Evolutionary conservation across 2,329 filamentous ascomycete species (phyloP).

Genomic region (Bipolaris sorokiniana): DNA sequence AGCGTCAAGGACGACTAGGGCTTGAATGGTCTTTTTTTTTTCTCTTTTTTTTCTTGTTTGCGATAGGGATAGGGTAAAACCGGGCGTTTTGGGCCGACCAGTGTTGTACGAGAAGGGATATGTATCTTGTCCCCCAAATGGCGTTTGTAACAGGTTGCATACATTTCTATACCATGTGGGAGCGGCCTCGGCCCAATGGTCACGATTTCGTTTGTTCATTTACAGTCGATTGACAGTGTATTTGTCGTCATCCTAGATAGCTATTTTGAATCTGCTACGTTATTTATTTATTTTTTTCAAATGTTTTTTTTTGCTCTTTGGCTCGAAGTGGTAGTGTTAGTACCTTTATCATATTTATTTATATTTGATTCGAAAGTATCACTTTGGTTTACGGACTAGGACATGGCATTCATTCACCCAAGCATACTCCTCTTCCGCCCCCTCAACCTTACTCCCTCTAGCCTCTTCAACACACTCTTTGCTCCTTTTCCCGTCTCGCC

Average conservation of each 20-base stretch:
- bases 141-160: background rate
- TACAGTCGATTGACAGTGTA: no score
- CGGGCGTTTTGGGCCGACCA: background rate
- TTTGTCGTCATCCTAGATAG: no score
- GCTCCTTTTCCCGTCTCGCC: slow-evolving; percentile 74
- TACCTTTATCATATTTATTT: no score
- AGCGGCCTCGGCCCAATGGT: background rate
- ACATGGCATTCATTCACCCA: slow-evolving; percentile 68
- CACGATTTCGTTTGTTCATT: no score
- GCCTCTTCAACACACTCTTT: slow-evolving; percentile 73
- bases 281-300: no score
- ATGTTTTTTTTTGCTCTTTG: no score
- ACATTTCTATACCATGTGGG: background rate
- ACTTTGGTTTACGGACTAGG: no score
- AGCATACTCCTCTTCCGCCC: slow-evolving; percentile 97
- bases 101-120: no score
- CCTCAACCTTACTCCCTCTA: slow-evolving; percentile 92
- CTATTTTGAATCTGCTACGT: no score
- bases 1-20: slow-evolving; percentile 35
- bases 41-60: background rate
- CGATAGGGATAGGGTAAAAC: background rate
- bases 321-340: no score
- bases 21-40: background rate
- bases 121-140: background rate
- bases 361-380: no score